Evolutionary conservation across 371 early-diverging fungal species (phyloP).

Genomic region (Zychaea mexicana): DNA sequence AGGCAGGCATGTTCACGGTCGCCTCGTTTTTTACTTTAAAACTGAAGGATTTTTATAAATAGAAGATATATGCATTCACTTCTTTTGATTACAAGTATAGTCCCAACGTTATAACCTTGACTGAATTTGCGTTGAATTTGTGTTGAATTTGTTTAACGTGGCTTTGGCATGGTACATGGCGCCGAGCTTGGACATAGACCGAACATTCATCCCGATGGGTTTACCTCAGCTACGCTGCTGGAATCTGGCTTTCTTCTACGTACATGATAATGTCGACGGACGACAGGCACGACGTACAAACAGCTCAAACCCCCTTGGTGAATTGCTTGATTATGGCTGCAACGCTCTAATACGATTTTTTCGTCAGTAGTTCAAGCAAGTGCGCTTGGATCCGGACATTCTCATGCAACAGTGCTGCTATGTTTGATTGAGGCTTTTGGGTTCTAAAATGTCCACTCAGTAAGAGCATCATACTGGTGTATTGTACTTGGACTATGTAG

Average conservation of each 20-base stretch:
- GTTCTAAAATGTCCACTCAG: slow-evolving; percentile 94
- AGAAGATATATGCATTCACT: too few species aligned
- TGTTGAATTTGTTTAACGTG: too few species aligned
- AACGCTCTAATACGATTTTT: slow-evolving; percentile 92
- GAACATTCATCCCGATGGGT: slow-evolving; percentile 78
- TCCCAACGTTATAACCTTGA: slow-evolving; percentile 96
- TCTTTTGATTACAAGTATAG: slow-evolving; percentile 60
- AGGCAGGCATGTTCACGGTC: too few species aligned
- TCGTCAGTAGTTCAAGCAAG: slow-evolving; percentile 84
- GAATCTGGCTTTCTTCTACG: slow-evolving; percentile 94
- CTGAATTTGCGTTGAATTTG: slow-evolving; percentile 89
- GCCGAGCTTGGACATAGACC: slow-evolving; percentile 70
- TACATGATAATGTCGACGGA: slow-evolving; percentile 98
- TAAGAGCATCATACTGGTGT: slow-evolving; percentile 96
- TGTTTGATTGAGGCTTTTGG: slow-evolving; percentile 68
- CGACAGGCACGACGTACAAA: slow-evolving; percentile 96
- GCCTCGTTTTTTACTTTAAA: too few species aligned
- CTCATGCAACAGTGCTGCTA: slow-evolving; percentile 65
- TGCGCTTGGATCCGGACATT: slow-evolving; percentile 81
- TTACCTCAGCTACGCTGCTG: slow-evolving; percentile 83
- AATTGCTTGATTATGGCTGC: too few species aligned
- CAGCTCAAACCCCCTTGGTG: slow-evolving; percentile 91
- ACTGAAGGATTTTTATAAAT: too few species aligned
- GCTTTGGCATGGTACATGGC: slow-evolving; percentile 67
- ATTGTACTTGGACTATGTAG: slow-evolving; percentile 90